Conservation (phyloP, 768 basidiomycete genomes). For the Hydnomerulius pinastri region DNA sequence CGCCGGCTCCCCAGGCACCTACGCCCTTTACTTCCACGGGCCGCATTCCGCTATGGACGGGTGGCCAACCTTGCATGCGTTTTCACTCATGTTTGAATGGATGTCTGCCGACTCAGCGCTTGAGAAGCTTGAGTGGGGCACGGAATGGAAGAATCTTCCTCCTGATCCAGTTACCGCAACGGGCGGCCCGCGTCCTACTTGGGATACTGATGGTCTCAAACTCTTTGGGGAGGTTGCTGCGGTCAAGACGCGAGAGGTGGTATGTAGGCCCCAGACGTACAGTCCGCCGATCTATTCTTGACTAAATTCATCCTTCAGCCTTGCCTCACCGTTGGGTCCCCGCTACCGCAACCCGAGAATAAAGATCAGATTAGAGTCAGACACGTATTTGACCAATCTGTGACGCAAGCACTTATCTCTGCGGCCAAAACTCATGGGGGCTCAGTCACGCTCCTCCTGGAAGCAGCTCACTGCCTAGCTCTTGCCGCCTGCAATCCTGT, state of each 20-base stretch:
- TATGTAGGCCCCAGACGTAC: too few relatives aligned
- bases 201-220: conserved; percentile 5
- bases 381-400: neutral
- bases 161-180: conserved; percentile 15
- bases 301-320: neutral
- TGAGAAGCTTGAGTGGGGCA: conserved; percentile 8
- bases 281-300: too few relatives aligned
- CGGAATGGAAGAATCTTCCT: conserved; percentile 15
- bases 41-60: conserved; percentile 17
- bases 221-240: conserved; percentile 1
- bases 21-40: conserved; percentile 15
- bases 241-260: neutral
- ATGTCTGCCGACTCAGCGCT: conserved; percentile 3
- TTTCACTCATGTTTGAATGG: conserved; percentile 16
- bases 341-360: neutral
- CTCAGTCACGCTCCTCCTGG: conserved; percentile 9
- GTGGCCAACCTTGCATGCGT: conserved; percentile 14
- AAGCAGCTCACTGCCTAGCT: conserved; percentile 16
- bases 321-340: neutral
- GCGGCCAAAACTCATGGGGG: conserved; percentile 1
- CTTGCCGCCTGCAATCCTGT: conserved; percentile 11
- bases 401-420: conserved; percentile 4
- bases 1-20: neutral
- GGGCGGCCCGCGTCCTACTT: conserved; percentile 13
- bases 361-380: conserved; percentile 4